These are phyloP conservation scores for Talaromyces sp. DNA, from an alignment of 2,329 filamentous ascomycete genomes.

Conservation along the genomic window DNA sequence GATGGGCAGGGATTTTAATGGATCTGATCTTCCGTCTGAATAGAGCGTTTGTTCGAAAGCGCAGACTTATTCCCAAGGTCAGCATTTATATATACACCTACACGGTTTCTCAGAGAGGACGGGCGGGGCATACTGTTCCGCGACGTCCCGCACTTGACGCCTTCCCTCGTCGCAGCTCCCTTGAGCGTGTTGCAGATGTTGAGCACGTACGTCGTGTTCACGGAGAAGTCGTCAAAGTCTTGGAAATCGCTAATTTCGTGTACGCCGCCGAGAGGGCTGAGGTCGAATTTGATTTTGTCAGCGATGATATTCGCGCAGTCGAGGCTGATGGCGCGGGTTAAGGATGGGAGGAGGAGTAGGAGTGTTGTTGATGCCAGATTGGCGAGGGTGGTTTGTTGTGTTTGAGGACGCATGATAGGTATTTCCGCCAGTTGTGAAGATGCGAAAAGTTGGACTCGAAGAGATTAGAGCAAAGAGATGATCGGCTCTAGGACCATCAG, in stretches of 20 bases:
- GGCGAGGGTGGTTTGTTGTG: constrained; percentile 22
- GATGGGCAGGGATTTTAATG: constrained; percentile 61
- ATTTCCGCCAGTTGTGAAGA: background rate
- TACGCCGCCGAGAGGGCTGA: constrained; percentile 37
- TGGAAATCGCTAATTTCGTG: constrained; percentile 35
- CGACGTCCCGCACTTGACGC: constrained; percentile 31
- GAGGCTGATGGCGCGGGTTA: constrained; percentile 32
- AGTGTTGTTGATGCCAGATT: constrained; percentile 24
- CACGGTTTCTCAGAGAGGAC: background rate
- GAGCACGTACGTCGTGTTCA: constrained; percentile 38
- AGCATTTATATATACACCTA: background rate
- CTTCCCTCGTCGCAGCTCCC: constrained; percentile 26
- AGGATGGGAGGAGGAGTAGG: constrained; percentile 26
- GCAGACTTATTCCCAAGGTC: constrained; percentile 59
- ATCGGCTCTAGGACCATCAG: background rate
- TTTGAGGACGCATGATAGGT: constrained; percentile 34
- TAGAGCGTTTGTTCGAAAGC: constrained; percentile 53
- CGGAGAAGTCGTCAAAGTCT: constrained; percentile 25
- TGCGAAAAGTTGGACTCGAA: background rate
- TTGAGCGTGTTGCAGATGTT: constrained; percentile 34
- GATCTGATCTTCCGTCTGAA: constrained; percentile 38
- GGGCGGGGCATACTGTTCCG: constrained; percentile 32
- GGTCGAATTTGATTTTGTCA: constrained; percentile 38
- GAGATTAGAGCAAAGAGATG: background rate
- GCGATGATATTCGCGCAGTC: constrained; percentile 37